Evolutionary conservation across 768 basidiomycete species (phyloP), one percentile per base, ranked within the genome.

Genomic region (Hericium coralloides): DNA sequence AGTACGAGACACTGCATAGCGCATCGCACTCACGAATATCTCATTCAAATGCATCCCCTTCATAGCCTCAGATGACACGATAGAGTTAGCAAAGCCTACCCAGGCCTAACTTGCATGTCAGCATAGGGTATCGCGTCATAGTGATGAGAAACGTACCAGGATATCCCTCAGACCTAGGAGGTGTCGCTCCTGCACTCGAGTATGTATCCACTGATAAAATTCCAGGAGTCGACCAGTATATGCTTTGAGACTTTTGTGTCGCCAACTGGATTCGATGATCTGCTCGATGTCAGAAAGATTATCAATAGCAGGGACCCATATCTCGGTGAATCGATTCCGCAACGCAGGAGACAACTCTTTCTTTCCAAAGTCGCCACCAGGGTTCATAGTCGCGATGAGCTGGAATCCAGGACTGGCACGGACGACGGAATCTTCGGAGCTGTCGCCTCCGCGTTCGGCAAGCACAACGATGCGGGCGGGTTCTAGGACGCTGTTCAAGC

Each of bases 281-380:
- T 89, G 76, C 58, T 82, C 75, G 7, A 95, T 73, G 67, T 99
- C 97, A 5, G 67, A 64, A 17, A 83, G 76, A 58, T 83, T 77
- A 56, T 89, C 83, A 31, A 98, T 80, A 17, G 84, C 74, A 3
- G 95, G 95, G 0, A 99, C 97, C 95, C 97, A 99, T 36, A 99
- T 95, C 69, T 99, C 97, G 3, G 97, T 99, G 72, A 99, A 99
- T 4, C 97, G 84, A 72, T 98, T 99, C 18, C 97, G 84, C 39
- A 99, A 75, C 0, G 97, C 97, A 36, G 95, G 95, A 1, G 97
- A 98, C 2, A 99, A 75, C 67, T 99, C 97, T 68, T 98, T 99
- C 76, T 99, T 99, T 22, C 97, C 97, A 64, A 95, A 98, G 66
- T 99, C 97, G 14, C 97, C 97, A 18, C 97, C 97, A 0, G 97